Evolutionary conservation across 768 basidiomycete genomes (phyloP).

Genomic region (Tricholoma matsutake): DNA sequence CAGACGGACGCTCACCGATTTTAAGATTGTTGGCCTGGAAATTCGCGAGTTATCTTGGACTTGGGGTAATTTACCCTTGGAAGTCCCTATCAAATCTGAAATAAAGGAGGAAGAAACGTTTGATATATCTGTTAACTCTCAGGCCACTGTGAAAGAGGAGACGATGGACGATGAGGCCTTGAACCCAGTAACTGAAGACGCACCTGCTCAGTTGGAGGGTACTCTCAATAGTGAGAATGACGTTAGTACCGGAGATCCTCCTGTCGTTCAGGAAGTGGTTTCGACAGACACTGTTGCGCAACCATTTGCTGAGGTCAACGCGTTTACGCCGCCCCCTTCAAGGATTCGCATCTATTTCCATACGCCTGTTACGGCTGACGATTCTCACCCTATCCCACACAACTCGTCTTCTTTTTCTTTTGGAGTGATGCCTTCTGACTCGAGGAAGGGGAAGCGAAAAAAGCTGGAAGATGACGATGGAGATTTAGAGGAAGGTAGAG

Average conservation of each 20-base stretch:
- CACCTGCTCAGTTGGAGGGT: slow-evolving; percentile 9
- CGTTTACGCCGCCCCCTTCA: slow-evolving; percentile 57
- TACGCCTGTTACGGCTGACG: slow-evolving; percentile 81
- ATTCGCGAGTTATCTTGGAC: slow-evolving; percentile 81
- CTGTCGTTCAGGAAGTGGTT: slow-evolving; percentile 18
- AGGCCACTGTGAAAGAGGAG: slow-evolving; percentile 31
- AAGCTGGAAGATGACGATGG: slow-evolving; percentile 88
- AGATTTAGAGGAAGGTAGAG: slow-evolving; percentile 70
- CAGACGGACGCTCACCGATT: slow-evolving; percentile 92
- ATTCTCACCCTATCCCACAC: slow-evolving; percentile 72
- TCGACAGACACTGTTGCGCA: slow-evolving; percentile 29
- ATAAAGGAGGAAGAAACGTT: slow-evolving; percentile 30
- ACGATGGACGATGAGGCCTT: slow-evolving; percentile 24
- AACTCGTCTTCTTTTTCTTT: slow-evolving; percentile 48
- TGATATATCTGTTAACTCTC: slow-evolving; percentile 27
- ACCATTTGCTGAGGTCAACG: slow-evolving; percentile 28
- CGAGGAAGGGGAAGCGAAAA: slow-evolving; percentile 82
- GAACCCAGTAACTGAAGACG: slow-evolving; percentile 16
- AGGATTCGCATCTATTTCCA: slow-evolving; percentile 92
- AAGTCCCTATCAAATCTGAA: slow-evolving; percentile 30
- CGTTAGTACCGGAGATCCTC: slow-evolving; percentile 21
- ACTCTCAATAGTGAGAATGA: slow-evolving; percentile 26
- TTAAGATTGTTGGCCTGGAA: slow-evolving; percentile 91
- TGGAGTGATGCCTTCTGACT: slow-evolving; percentile 49
- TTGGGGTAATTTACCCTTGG: slow-evolving; percentile 66